phyloP scores from a whole-genome alignment of 2,329 filamentous ascomycete species.

The Metarhizium anisopliae region DNA sequence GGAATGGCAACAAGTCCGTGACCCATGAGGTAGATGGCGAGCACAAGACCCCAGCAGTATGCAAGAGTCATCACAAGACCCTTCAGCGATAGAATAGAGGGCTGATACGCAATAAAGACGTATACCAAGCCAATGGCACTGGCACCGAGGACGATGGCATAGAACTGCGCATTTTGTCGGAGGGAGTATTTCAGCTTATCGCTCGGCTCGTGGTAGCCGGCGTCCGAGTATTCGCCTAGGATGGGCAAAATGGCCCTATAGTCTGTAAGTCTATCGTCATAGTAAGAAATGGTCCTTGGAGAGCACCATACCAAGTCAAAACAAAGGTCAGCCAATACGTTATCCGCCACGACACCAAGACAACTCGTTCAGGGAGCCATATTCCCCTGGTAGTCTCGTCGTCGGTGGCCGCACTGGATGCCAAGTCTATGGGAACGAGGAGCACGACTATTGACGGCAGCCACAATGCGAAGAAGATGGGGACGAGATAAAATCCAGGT shows the following conservation, averaged over 20 bases:
- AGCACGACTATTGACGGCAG: slow-evolving; percentile 86
- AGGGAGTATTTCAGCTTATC: slow-evolving; percentile 77
- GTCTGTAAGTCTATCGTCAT: neutral
- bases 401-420: slow-evolving; percentile 68
- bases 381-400: slow-evolving; percentile 68
- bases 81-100: slow-evolving; percentile 66
- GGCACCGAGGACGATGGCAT: slow-evolving; percentile 66
- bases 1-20: slow-evolving; percentile 92
- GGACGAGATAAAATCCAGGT: slow-evolving; percentile 79
- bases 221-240: slow-evolving; percentile 88
- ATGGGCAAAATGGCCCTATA: slow-evolving; percentile 79
- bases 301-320: slow-evolving; percentile 66
- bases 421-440: slow-evolving; percentile 90
- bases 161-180: slow-evolving; percentile 79
- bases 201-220: slow-evolving; percentile 81
- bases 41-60: slow-evolving; percentile 84
- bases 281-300: neutral
- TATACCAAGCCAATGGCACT: slow-evolving; percentile 70
- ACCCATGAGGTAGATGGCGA: slow-evolving; percentile 96
- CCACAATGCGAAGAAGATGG: slow-evolving; percentile 92
- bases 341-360: slow-evolving; percentile 88
- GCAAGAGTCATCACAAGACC: slow-evolving; percentile 84
- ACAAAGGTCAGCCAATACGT: slow-evolving; percentile 96
- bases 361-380: slow-evolving; percentile 70
- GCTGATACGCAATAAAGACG: slow-evolving; percentile 69